Base-by-base conservation (phyloP, 345 rosid species). In the Populus tremula region DNA sequence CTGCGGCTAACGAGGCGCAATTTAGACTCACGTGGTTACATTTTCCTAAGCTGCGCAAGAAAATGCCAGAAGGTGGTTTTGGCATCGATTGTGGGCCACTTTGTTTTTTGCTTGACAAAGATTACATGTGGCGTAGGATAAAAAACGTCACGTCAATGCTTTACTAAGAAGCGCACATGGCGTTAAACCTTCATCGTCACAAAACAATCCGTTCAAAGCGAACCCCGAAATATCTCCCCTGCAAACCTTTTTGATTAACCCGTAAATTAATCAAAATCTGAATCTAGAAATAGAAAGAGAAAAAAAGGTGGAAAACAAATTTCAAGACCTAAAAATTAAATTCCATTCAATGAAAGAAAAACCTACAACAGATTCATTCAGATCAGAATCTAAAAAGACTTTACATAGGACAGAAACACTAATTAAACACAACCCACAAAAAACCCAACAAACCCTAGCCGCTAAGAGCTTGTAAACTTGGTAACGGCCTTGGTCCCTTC, bases 401-500 rank as follows among this genome's bases (percentile, higher is more conserved):
- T 36, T 35, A 50, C 53, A 47, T 56, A 8, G 17, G 11, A 13
- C 50, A 47, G 63, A 56, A 8, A 16, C 27, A 4, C 74, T 4
- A 38, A 77, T 14, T 6, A 47, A 27, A 53, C 59, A 62, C 16
- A 39, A 9, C 10, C 5, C 16, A 50, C 49, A 63, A 17, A 50
- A 25, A 2, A 64, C 7, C 47, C 27, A 56, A 12, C 62, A 10
- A 8, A 63, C 62, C 79, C 82, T 70, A 71, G 56, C 11, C 12
- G 8, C 20, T 76, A 80, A 38, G 83, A 80, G 76, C 79, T 76
- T 20, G 83, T 80, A 14, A 80, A 80, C 38, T 80, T 80, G 49
- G 83, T 80, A n/a, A 76, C 83, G 13, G 79, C 83, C 64, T 80
- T 74, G 8, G 82, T 74, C 29, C 78, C 82, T 54, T 79, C 78